Percentiles rank a stretch among this genome's conserved stretches.
These are phyloP conservation scores for Colletotrichum chrysophilum DNA, from an alignment of 2,329 filamentous ascomycete species.

Conservation along the genomic window DNA sequence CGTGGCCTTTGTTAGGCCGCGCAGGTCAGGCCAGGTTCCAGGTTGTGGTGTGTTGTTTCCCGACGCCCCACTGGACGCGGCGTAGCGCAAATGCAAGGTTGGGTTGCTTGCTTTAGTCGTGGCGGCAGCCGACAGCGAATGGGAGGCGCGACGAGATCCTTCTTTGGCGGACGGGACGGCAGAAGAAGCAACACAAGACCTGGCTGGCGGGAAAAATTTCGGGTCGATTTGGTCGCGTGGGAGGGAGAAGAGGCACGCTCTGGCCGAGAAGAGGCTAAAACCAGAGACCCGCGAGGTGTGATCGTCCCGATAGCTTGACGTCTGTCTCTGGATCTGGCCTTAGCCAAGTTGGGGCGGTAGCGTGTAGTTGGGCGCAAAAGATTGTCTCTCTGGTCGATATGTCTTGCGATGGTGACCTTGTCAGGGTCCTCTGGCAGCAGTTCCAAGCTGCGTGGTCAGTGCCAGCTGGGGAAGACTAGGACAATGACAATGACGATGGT, in stretches of 20 bases:
- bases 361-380: not conserved
- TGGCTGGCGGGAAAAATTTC: not conserved
- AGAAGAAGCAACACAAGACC: not conserved
- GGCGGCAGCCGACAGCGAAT: conserved; percentile 2
- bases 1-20: not conserved
- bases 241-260: not conserved
- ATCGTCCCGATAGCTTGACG: not conserved
- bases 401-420: not conserved
- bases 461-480: not conserved
- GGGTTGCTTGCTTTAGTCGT: conserved; percentile 7
- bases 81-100: conserved; percentile 1
- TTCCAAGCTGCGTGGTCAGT: not conserved
- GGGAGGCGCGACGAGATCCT: not conserved
- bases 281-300: conserved; percentile 5
- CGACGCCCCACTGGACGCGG: conserved; percentile 7
- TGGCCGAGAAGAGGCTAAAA: not conserved
- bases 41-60: conserved; percentile 12
- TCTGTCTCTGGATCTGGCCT: not conserved
- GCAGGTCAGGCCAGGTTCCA: conserved; percentile 15
- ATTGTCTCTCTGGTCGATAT: not conserved
- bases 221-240: not conserved
- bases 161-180: not conserved
- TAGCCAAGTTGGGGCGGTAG: not conserved
- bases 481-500: not conserved
- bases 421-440: conserved; percentile 5